A percentile compares a stretch with the other conserved stretches of the same genome.
phyloP scores from a whole-genome alignment of 176 grass and related monocot species.

The Paspalum notatum region DNA sequence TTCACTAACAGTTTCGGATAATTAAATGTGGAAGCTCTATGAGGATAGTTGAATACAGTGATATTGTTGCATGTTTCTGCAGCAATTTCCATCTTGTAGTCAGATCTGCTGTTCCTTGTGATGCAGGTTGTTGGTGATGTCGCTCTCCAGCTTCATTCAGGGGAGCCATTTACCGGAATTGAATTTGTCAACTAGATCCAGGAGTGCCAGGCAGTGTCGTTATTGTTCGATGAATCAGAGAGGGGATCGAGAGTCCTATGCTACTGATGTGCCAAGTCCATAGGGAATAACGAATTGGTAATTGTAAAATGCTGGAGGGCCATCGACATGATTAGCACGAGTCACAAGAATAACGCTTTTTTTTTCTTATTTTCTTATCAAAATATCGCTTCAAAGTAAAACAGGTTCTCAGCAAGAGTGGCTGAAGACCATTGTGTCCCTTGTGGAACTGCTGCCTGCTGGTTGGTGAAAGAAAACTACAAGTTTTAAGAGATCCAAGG shows the following conservation, averaged over 20 bases:
- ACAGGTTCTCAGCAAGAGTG: not conserved
- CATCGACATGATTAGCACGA: not conserved
- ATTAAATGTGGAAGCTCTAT: not conserved
- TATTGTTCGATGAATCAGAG: not conserved
- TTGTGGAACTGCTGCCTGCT: not conserved
- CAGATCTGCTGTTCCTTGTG: conserved; percentile 3
- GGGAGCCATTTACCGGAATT: conserved; percentile 63
- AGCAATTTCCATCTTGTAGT: not conserved
- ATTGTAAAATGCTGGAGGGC: not conserved
- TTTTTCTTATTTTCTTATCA: not conserved
- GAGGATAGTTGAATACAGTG: not conserved
- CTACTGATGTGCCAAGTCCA: not conserved
- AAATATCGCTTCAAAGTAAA: not conserved
- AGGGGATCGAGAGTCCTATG: not conserved
- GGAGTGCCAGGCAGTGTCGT: not conserved
- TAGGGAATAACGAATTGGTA: too few species aligned
- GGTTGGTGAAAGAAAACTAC: too few species aligned
- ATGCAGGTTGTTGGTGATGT: conserved; percentile 78
- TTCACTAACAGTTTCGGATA: not conserved
- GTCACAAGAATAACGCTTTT: not conserved
- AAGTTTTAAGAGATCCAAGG: too few species aligned
- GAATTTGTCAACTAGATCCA: conserved; percentile 74
- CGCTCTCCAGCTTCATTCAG: conserved; percentile 79
- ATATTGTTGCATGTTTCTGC: not conserved
- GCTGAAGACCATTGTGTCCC: not conserved